Percentiles rank a stretch among this genome's conserved stretches.
These are phyloP conservation scores for Hypomyces rosellus DNA, from an alignment of 2,329 filamentous ascomycete species.

Conservation along the genomic window DNA sequence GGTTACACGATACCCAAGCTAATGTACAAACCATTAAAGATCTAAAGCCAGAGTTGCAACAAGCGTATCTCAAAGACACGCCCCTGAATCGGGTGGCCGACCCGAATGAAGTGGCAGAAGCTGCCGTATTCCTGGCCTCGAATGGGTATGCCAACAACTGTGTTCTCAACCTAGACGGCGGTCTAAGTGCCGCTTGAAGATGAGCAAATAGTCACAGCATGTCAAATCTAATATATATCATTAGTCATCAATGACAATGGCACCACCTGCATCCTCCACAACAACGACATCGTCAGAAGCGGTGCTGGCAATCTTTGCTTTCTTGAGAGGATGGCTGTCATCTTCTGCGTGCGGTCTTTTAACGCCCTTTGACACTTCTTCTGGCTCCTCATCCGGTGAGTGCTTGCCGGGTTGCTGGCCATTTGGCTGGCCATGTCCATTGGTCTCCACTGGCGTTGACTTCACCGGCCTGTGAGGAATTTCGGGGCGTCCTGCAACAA, in stretches of 20 bases:
- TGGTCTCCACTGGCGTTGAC: slow-evolving; percentile 28
- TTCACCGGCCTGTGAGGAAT: slow-evolving; percentile 51
- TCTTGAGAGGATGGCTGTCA: slow-evolving; percentile 40
- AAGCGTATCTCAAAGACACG: slow-evolving; percentile 44
- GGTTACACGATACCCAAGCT: slow-evolving; percentile 18
- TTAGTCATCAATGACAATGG: slow-evolving; percentile 63
- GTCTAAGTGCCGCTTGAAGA: slow-evolving; percentile 60
- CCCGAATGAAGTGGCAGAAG: slow-evolving; percentile 70
- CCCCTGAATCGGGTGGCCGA: slow-evolving; percentile 61
- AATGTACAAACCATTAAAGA: slow-evolving; percentile 35
- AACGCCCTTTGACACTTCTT: slow-evolving; percentile 27
- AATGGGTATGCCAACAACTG: slow-evolving; percentile 86
- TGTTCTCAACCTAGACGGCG: slow-evolving; percentile 78
- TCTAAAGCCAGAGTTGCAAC: slow-evolving; percentile 32
- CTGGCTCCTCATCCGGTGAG: slow-evolving; percentile 27
- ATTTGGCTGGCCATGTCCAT: slow-evolving; percentile 34
- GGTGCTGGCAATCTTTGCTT: slow-evolving; percentile 35
- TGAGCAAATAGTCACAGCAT: slow-evolving; percentile 4
- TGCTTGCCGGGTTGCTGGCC: slow-evolving; percentile 31
- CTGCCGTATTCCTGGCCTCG: slow-evolving; percentile 67
- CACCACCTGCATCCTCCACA: slow-evolving; percentile 50
- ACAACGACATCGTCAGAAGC: slow-evolving; percentile 39
- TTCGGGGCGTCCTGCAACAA: slow-evolving; percentile 36
- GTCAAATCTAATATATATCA: slow-evolving; percentile 25
- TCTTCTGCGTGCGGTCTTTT: slow-evolving; percentile 45